Evolutionary conservation across 2,329 filamentous ascomycete genomes (phyloP), one percentile per base, ranked within the genome.

Genomic region (Aspergillus ruber): DNA sequence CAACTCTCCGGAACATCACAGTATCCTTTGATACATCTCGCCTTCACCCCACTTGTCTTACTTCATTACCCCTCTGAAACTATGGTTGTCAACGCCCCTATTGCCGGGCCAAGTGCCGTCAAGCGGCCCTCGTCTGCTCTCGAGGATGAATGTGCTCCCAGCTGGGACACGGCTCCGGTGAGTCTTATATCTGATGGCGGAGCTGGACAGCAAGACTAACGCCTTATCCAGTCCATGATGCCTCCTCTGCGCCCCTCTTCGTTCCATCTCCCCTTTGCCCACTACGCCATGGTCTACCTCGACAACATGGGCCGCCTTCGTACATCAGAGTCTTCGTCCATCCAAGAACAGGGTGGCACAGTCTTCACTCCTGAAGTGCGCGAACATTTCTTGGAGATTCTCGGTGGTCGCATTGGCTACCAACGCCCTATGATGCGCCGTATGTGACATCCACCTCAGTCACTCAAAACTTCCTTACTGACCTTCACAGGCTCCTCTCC

Each of bases 271-370:
- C 65, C 64, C 17, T 66, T 56, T 49, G 45, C 57, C 8, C 64
- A 68, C 44, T 68, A 66, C 44, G 65, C 66, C 35, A 50, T 68
- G 56, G 66, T 68, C 32, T 68, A 67, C 39, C 50, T 67, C 3
- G 66, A 68, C 46, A 57, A 59, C 44, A 58, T 58, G 45, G 64
- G 65, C 13, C 63, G 59, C 46, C 47, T 68, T 18, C 59, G 61
- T 46, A 59, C 66, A 6, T 51, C 61, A 1, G 64, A 66, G 49
- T 68, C 66, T 7, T 35, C 58, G 4, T 66, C 64, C 2, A 64
- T 68, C 13, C 56, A 59, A 38, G 58, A 64, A 12, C 59, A 62
- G 27, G 58, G 59, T 29, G 45, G 53, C 0, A 64, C 63, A 9
- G 45, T 68, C 3, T 66, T 68, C 46, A 64, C 63, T 3, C 53